Percentiles rank a stretch among this genome's conserved stretches.
These are phyloP conservation scores for Perkinsus olseni DNA, from an alignment of 169 alveolate species.

Conservation along the genomic window DNA sequence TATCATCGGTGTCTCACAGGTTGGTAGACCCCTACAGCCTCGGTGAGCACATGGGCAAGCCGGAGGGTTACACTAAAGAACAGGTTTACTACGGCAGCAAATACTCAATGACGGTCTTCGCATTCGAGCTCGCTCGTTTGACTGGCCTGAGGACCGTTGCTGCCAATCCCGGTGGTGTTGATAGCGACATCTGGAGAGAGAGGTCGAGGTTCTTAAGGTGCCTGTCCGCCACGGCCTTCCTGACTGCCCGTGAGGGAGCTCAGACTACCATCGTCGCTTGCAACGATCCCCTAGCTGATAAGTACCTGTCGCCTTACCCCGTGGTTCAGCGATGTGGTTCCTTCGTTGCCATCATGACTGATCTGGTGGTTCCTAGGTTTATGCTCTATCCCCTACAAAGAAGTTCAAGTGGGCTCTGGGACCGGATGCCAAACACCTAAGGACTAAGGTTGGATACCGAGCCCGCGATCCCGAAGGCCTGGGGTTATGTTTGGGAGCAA, in stretches of 20 bases:
- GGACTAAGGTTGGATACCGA: neutral
- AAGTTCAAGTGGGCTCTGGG: neutral
- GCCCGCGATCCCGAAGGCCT: neutral
- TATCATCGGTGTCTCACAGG: neutral
- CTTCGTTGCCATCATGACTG: neutral
- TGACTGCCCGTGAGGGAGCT: neutral
- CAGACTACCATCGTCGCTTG: neutral
- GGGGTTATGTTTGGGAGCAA: neutral
- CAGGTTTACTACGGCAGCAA: neutral
- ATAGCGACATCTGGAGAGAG: neutral
- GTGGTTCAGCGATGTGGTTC: neutral
- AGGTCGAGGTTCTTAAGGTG: neutral
- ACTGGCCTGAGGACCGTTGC: neutral
- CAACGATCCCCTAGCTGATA: neutral
- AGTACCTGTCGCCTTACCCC: neutral
- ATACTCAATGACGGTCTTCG: neutral
- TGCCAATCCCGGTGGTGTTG: neutral
- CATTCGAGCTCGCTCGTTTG: neutral
- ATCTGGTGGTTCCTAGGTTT: neutral
- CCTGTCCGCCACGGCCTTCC: neutral
- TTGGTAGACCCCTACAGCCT: neutral
- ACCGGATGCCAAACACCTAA: neutral
- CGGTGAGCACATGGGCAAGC: neutral
- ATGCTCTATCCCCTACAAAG: neutral
- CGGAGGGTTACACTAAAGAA: neutral